These are phyloP conservation scores for Salix arbutifolia DNA, from an alignment of 345 rosid species.

Conservation along the genomic window DNA sequence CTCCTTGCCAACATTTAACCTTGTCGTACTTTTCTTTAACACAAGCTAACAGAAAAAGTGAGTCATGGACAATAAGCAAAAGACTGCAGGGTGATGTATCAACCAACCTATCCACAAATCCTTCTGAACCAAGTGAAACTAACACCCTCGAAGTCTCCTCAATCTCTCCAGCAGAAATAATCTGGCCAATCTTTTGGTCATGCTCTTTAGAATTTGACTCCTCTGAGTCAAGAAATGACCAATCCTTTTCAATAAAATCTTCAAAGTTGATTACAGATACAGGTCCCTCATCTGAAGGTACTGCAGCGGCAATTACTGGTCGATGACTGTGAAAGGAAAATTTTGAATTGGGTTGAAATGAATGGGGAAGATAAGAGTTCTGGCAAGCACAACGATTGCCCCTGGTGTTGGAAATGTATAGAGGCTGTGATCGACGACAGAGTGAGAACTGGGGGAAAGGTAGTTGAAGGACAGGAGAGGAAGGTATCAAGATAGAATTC, in stretches of 20 bases:
- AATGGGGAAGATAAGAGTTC: slow-evolving; percentile 13
- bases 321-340: slow-evolving; percentile 18
- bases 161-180: slow-evolving; percentile 64
- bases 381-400: neutral
- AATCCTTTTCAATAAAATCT: slow-evolving; percentile 75
- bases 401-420: neutral
- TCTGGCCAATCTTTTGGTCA: slow-evolving; percentile 39
- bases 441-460: slow-evolving; percentile 10
- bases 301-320: slow-evolving; percentile 17
- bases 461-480: slow-evolving; percentile 19
- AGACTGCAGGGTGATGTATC: slow-evolving; percentile 48
- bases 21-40: slow-evolving; percentile 74
- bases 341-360: slow-evolving; percentile 7
- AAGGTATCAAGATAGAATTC: slow-evolving; percentile 34
- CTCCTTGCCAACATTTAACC: slow-evolving; percentile 97
- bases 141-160: slow-evolving; percentile 58
- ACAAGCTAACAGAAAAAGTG: slow-evolving; percentile 66
- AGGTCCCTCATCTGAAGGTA: slow-evolving; percentile 51
- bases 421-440: slow-evolving; percentile 1
- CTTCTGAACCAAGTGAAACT: slow-evolving; percentile 66
- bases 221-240: slow-evolving; percentile 81
- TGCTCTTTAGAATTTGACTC: slow-evolving; percentile 38
- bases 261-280: slow-evolving; percentile 40
- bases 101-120: slow-evolving; percentile 58
- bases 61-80: slow-evolving; percentile 78